A percentile compares a stretch with the other conserved stretches of the same genome.
phyloP scores from a whole-genome alignment of 768 basidiomycete genomes.

The Trametes elegans region DNA sequence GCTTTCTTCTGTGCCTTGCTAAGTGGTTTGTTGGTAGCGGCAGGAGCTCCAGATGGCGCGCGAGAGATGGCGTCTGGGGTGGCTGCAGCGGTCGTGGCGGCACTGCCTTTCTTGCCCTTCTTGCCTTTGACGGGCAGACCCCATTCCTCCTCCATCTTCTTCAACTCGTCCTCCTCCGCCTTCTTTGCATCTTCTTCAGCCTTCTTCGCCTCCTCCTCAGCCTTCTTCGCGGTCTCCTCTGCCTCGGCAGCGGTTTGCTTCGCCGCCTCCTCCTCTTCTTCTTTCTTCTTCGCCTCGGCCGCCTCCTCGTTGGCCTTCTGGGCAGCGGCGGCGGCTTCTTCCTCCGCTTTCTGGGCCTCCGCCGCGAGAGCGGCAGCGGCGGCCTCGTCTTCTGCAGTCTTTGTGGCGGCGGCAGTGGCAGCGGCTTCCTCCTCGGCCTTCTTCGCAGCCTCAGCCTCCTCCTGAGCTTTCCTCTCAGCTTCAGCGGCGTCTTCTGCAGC shows the following conservation, averaged over 20 bases:
- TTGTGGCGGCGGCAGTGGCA: conserved; percentile 10
- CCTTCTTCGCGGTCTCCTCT: conserved; percentile 13
- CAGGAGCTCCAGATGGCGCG: conserved; percentile 11
- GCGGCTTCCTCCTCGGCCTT: conserved; percentile 11
- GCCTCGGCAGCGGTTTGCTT: neutral
- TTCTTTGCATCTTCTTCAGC: neutral
- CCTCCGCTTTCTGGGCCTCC: conserved; percentile 9
- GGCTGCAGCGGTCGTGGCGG: conserved; percentile 2
- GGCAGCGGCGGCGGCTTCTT: conserved; percentile 2
- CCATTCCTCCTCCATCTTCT: conserved; percentile 17
- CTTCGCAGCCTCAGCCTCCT: conserved; percentile 11
- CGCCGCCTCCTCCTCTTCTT: neutral
- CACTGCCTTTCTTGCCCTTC: conserved; percentile 23
- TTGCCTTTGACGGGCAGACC: conserved; percentile 16
- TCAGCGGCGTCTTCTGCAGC: conserved; percentile 8
- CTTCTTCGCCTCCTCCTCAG: conserved; percentile 13
- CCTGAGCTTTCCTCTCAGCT: conserved; percentile 4
- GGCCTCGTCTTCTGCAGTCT: conserved; percentile 5
- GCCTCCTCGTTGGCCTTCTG: neutral
- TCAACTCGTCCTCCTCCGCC: conserved; percentile 4
- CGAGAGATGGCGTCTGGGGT: conserved; percentile 19
- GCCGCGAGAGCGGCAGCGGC: neutral
- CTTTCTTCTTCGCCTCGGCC: neutral
- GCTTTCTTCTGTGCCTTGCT: conserved; percentile 13
- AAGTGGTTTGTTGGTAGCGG: neutral